Percentiles rank a stretch among this genome's conserved stretches.
These are phyloP conservation scores for Xerocomus amazonicus DNA, from an alignment of 1,284 basidiomycete genomes.

Conservation along the genomic window DNA sequence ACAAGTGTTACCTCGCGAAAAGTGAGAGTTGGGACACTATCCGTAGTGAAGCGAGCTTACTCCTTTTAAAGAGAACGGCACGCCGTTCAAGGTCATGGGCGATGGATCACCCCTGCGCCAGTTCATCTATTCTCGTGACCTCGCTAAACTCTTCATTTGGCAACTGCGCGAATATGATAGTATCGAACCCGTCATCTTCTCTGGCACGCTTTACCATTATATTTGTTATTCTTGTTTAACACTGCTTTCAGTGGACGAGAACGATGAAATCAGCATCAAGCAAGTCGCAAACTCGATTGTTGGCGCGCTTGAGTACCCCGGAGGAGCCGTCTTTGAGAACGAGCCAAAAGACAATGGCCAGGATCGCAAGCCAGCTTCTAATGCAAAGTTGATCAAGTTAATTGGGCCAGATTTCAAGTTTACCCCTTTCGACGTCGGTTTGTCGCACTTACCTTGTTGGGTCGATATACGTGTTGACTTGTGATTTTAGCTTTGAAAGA, in stretches of 20 bases:
- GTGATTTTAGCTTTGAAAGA: slow-evolving; percentile 54
- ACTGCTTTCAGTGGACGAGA: slow-evolving; percentile 64
- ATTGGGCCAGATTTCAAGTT: slow-evolving; percentile 73
- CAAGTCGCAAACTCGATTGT: slow-evolving; percentile 83
- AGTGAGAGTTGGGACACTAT: slow-evolving; percentile 42
- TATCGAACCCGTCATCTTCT: slow-evolving; percentile 86
- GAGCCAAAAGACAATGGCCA: slow-evolving; percentile 61
- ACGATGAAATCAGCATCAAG: slow-evolving; percentile 88
- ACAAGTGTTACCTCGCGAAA: slow-evolving; percentile 86
- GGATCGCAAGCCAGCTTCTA: slow-evolving; percentile 91
- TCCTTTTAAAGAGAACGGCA: slow-evolving; percentile 63
- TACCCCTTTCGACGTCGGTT: slow-evolving; percentile 80
- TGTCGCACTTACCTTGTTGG: slow-evolving; percentile 29
- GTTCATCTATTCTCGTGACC: slow-evolving; percentile 91
- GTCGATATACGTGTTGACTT: not conserved
- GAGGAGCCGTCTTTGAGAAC: slow-evolving; percentile 54
- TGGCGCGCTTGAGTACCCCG: slow-evolving; percentile 62
- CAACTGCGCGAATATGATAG: slow-evolving; percentile 83
- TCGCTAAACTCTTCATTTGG: slow-evolving; percentile 93
- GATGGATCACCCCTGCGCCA: slow-evolving; percentile 86
- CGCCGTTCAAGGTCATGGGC: slow-evolving; percentile 79
- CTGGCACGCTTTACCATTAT: slow-evolving; percentile 44
- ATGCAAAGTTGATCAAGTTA: slow-evolving; percentile 70
- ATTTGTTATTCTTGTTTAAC: slow-evolving; percentile 1
- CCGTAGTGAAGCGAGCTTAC: slow-evolving; percentile 1